Conservation (phyloP, 2,329 filamentous ascomycete species). For the Apiospora aurea region DNA sequence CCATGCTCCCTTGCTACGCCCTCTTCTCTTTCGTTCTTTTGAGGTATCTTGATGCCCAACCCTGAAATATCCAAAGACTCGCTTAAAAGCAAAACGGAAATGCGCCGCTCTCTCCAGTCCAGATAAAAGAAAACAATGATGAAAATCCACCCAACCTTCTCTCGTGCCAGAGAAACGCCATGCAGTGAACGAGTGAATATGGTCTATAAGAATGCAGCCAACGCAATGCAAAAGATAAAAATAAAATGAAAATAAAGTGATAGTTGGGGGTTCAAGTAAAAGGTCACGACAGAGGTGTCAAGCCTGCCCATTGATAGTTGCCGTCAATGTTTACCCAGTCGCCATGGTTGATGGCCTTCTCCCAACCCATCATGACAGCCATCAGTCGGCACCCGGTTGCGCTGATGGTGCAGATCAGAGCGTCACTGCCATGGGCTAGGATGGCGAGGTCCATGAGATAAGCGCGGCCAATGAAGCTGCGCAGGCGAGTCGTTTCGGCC, state of each 20-base stretch:
- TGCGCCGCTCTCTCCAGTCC: conserved; percentile 3
- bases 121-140: background rate
- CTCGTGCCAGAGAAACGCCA: conserved; percentile 17
- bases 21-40: background rate
- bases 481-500: conserved; percentile 67
- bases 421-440: conserved; percentile 71
- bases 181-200: conserved; percentile 12
- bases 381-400: conserved; percentile 75
- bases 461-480: conserved; percentile 78
- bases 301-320: conserved; percentile 64
- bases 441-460: conserved; percentile 84
- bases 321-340: conserved; percentile 85
- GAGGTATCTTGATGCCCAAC: background rate
- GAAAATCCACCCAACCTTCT: background rate
- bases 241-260: background rate
- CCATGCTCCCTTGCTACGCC: background rate
- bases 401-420: conserved; percentile 78
- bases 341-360: conserved; percentile 64
- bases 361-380: conserved; percentile 89
- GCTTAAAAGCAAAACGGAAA: background rate
- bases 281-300: background rate
- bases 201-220: background rate
- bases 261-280: background rate
- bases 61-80: background rate
- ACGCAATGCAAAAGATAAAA: background rate